A percentile compares a stretch with the other conserved stretches of the same genome.
Conservation (phyloP, 1,284 basidiomycete species). For the Lentinus polychrous region DNA sequence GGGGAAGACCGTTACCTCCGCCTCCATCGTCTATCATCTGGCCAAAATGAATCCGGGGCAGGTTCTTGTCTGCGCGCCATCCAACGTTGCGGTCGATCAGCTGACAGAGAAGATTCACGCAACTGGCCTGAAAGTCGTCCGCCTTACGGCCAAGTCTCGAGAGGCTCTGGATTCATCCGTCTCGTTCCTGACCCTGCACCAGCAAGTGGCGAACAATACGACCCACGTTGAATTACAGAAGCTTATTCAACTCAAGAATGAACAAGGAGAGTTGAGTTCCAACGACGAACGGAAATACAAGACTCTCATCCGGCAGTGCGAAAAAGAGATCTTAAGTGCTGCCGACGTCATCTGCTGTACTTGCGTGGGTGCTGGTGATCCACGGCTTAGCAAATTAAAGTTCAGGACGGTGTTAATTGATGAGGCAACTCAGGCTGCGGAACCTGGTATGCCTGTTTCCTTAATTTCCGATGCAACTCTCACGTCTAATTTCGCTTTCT, state of each 20-base stretch:
- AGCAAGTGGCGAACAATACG: conserved; percentile 95
- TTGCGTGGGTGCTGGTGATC: conserved; percentile 97
- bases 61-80: conserved; percentile 97
- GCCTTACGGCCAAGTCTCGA: conserved; percentile 94
- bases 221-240: conserved; percentile 95
- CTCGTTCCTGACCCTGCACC: conserved; percentile 90
- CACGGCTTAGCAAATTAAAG: conserved; percentile 92
- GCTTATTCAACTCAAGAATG: conserved; percentile 94
- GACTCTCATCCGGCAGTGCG: conserved; percentile 88
- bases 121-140: conserved; percentile 96
- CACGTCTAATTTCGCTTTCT: conserved; percentile 14
- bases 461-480: conserved; percentile 4
- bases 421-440: conserved; percentile 97
- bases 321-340: conserved; percentile 92
- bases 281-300: conserved; percentile 98
- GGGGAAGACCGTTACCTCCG: conserved; percentile 99
- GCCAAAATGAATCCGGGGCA: conserved; percentile 99
- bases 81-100: conserved; percentile 99
- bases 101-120: conserved; percentile 98
- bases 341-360: conserved; percentile 99
- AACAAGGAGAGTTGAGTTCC: conserved; percentile 94
- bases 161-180: conserved; percentile 95
- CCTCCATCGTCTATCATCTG: conserved; percentile 97
- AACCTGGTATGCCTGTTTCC: conserved; percentile 67
- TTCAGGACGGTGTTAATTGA: conserved; percentile 98